Percentiles rank a stretch among this genome's conserved stretches.
These are phyloP conservation scores for Rhizomucor pusillus DNA, from an alignment of 371 early-diverging fungal species.

Conservation along the genomic window DNA sequence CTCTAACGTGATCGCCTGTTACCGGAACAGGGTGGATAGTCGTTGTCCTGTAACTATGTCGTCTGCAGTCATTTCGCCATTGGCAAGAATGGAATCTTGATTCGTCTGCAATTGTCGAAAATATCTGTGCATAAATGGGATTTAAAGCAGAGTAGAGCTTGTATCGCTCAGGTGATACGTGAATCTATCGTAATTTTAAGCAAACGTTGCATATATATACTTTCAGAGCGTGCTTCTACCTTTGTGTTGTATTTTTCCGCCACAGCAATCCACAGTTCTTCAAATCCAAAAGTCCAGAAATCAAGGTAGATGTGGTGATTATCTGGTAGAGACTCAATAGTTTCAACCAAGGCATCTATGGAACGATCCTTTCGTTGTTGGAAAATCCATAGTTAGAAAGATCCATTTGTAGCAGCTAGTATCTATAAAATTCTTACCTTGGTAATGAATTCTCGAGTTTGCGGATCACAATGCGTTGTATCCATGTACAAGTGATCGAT, in stretches of 20 bases:
- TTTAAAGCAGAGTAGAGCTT: constrained; percentile 27
- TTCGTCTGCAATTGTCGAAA: constrained; percentile 11
- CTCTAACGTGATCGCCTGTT: neutral
- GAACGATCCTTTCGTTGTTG: constrained; percentile 31
- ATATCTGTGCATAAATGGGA: neutral
- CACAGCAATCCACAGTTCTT: constrained; percentile 40
- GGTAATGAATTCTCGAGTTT: constrained; percentile 22
- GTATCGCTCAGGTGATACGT: constrained; percentile 34
- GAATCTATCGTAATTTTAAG: constrained; percentile 13
- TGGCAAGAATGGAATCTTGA: constrained; percentile 26
- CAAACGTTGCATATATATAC: too few species aligned
- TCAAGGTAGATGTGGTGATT: constrained; percentile 39
- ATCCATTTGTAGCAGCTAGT: too few species aligned
- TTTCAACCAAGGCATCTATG: constrained; percentile 18
- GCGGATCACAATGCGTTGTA: constrained; percentile 36
- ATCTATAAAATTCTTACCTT: constrained; percentile 23
- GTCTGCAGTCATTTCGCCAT: constrained; percentile 7
- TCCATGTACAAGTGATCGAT: constrained; percentile 44
- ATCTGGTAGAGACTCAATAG: constrained; percentile 20
- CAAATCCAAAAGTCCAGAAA: constrained; percentile 46
- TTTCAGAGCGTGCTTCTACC: constrained; percentile 9
- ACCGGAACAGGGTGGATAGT: constrained; percentile 8
- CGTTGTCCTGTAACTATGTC: neutral
- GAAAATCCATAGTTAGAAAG: too few species aligned
- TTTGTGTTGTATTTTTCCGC: constrained; percentile 22